Conservation (phyloP, 1,284 basidiomycete genomes). For the Violaceomyces palustris region DNA sequence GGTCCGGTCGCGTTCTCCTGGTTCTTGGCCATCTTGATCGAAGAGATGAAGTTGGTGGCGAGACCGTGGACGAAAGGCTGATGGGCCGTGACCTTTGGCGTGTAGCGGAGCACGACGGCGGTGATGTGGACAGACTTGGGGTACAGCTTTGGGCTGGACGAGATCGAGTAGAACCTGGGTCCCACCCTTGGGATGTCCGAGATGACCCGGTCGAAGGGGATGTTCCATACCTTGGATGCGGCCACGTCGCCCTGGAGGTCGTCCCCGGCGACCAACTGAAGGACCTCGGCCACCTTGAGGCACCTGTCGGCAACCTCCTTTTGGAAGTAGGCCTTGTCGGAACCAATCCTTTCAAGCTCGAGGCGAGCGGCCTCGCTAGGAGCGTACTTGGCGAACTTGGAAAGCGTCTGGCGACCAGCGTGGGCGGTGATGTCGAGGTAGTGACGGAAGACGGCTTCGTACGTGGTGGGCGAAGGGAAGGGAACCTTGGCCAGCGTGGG, state of each 20-base stretch:
- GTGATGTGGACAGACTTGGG: constrained; percentile 88
- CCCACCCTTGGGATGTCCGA: constrained; percentile 87
- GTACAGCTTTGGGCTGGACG: constrained; percentile 87
- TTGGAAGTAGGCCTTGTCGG: constrained; percentile 81
- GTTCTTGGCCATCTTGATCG: constrained; percentile 66
- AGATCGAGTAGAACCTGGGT: constrained; percentile 97
- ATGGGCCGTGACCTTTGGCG: constrained; percentile 12
- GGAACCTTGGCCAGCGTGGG: constrained; percentile 96
- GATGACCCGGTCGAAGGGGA: constrained; percentile 94
- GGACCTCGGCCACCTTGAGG: constrained; percentile 82
- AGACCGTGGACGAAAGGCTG: constrained; percentile 45
- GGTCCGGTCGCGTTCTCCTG: constrained; percentile 39
- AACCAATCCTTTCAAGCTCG: constrained; percentile 71
- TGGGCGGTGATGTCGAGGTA: constrained; percentile 93
- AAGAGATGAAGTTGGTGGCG: constrained; percentile 49
- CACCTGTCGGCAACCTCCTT: constrained; percentile 70
- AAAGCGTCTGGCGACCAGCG: constrained; percentile 87
- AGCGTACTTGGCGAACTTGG: constrained; percentile 78
- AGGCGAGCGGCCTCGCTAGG: constrained; percentile 73
- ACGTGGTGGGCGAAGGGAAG: constrained; percentile 95
- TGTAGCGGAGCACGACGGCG: constrained; percentile 65
- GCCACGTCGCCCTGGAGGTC: constrained; percentile 61
- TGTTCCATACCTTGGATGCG: constrained; percentile 79
- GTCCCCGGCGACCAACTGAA: constrained; percentile 76
- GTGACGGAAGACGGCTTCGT: constrained; percentile 86